Base-by-base conservation (phyloP, 257 asterid species). In the Solanum commersonii region DNA sequence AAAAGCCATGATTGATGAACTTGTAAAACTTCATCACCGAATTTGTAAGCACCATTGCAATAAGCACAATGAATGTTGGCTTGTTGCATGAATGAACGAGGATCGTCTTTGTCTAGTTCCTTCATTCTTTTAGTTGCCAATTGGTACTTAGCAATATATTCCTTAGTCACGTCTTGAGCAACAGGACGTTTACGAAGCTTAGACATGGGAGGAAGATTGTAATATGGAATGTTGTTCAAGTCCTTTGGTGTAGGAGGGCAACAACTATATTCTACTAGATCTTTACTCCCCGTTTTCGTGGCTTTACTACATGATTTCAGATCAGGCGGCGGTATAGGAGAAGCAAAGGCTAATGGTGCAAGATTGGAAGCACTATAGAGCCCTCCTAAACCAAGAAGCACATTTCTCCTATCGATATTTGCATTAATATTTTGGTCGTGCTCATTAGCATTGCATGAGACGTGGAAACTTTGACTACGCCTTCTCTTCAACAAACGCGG, bases 1-100 rank as follows among this genome's bases (percentile, higher is more conserved):
- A 89, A 89, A 14, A 87, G 91, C 91, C 91, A 89, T 3, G 90
- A 87, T 8, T 18, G 2, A 34, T 68, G 76, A 68, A 68, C 37
- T 29, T 68, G 76, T 1, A 68, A 68, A 7, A 27, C 11, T 5
- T 68, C 33, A 8, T 34, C 76, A 27, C 22, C 76, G 8, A 12
- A 27, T 13, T 6, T 27, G 74, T 68, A 68, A 27, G 76, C 76
- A 13, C 37, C 37, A 18, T 68, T 68, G 37, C 76, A 68, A 68
- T 68, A 68, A 68, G 76, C 37, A 29, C 37, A 68, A 68, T 68
- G 76, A 0, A 68, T 13, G 8, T 68, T 68, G 4, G 76, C 76
- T 29, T 68, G 76, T 68, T 68, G 76, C 76, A 27, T 29, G 37
- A 68, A 68, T 1, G 22, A 15, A 68, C 16, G 37, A 68, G 37